Base-by-base conservation (phyloP, 176 grass and related monocot species). In the Avena sativa region DNA sequence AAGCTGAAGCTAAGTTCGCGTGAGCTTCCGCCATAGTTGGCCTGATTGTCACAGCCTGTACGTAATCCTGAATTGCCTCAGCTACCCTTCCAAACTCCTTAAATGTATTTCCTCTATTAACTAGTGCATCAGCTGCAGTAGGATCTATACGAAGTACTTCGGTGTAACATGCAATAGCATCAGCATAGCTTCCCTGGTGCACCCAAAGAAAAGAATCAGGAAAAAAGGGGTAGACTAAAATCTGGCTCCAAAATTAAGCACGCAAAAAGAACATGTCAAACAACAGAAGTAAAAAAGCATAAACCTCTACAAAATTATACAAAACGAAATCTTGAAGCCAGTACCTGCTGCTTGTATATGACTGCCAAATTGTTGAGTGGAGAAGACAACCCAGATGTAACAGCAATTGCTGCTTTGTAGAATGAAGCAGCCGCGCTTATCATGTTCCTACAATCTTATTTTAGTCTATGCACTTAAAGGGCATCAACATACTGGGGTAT, bases 301-400 rank as follows among this genome's bases (percentile, higher is more conserved):
- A 43, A 23, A 60, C 34, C 34, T 60, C 19, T 43, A 79, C 11
- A 79, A 78, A 30, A 75, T 9, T 30, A 52, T 79, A 60, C 12
- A 59, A 58, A 79, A 60, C 8, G 23, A 86, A 85, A 87, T 71
- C 48, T 32, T 74, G 17, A 74, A 71, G 62, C 3, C 75, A 80
- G 80, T 85, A 94, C 92, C 87, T 94, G 92, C 84, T 94, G 92
- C 71, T 94, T 94, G 83, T 91, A 94, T 80, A 94, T 94, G 19
- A 91, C 84, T 62, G 92, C 92, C 55, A 94, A 87, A 85, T 91
- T 94, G 84, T 85, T 94, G 44, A 91, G 91, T 50, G 92, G 92
- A 84, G 92, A 90, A 81, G 92, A 94, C 49, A 94, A 78, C 57
- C 89, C 89, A 78, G 89, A 87, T 78, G 92, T 94, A 60, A 94